Percentiles rank a stretch among this genome's conserved stretches.
phyloP scores from a whole-genome alignment of 2,329 filamentous ascomycete species.

The Plenodomus tracheiphilus region DNA sequence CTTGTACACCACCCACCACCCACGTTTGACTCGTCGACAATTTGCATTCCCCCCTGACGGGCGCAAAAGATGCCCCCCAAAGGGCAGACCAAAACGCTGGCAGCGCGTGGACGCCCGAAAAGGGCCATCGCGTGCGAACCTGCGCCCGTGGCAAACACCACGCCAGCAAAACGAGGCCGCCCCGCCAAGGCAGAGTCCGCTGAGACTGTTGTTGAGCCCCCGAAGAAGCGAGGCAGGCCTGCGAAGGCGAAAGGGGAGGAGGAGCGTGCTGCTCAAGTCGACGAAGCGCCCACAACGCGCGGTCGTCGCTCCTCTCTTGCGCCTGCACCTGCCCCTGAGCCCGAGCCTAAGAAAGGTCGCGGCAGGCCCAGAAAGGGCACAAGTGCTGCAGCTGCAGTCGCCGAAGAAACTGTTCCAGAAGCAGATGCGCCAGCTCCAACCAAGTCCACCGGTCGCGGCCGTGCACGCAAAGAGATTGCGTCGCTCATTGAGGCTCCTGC shows the following conservation, averaged over 20 bases:
- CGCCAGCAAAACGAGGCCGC: slow-evolving; percentile 21
- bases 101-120: slow-evolving; percentile 18
- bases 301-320: slow-evolving; percentile 11
- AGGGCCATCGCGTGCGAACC: slow-evolving; percentile 7
- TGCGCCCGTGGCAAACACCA: slow-evolving; percentile 3
- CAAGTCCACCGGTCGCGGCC: slow-evolving; percentile 10
- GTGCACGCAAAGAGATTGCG: slow-evolving; percentile 6
- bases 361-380: slow-evolving; percentile 12
- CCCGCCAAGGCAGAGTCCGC: slow-evolving; percentile 9
- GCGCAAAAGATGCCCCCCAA: slow-evolving; percentile 18
- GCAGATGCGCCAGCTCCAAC: slow-evolving; percentile 8
- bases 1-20: too few relatives aligned
- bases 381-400: slow-evolving; percentile 2
- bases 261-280: slow-evolving; percentile 7
- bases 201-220: slow-evolving; percentile 7
- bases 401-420: too few relatives aligned
- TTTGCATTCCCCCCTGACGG: background rate
- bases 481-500: slow-evolving; percentile 3
- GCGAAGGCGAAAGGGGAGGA: slow-evolving; percentile 14
- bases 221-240: slow-evolving; percentile 28
- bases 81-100: slow-evolving; percentile 4
- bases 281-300: slow-evolving; percentile 14
- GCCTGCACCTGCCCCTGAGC: slow-evolving; percentile 4
- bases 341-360: background rate
- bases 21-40: too few relatives aligned